These are phyloP conservation scores for Ampelomyces quisqualis DNA, from an alignment of 2,329 filamentous ascomycete genomes.

Conservation along the genomic window DNA sequence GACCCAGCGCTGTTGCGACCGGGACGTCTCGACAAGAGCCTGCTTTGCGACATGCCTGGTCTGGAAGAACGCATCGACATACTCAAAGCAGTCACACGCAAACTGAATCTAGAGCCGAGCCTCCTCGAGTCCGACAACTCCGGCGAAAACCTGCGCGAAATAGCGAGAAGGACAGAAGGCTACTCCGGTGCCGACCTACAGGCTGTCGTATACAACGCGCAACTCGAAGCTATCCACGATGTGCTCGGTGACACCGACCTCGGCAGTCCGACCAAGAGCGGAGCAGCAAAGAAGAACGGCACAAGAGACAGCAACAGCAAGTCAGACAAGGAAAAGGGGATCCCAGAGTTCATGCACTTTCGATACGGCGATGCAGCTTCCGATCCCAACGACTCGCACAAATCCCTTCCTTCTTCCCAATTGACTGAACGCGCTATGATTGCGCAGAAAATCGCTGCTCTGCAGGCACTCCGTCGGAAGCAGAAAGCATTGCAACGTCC, in stretches of 20 bases:
- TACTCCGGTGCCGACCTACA: conserved; percentile 95
- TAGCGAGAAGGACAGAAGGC: conserved; percentile 79
- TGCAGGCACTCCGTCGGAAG: conserved; percentile 70
- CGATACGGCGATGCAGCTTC: conserved; percentile 64
- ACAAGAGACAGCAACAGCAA: conserved; percentile 13
- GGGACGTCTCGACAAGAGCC: conserved; percentile 86
- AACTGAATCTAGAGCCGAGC: conserved; percentile 71
- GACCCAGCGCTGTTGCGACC: conserved; percentile 90
- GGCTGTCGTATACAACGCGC: conserved; percentile 91
- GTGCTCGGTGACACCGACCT: conserved; percentile 65
- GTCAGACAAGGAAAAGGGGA: conserved; percentile 23
- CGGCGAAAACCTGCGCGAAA: conserved; percentile 59
- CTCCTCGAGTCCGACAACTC: conserved; percentile 52
- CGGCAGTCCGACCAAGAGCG: conserved; percentile 30
- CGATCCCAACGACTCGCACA: conserved; percentile 29
- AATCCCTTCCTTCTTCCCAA: conserved; percentile 53
- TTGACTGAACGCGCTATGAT: conserved; percentile 79
- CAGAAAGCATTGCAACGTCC: conserved; percentile 52
- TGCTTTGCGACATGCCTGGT: conserved; percentile 86
- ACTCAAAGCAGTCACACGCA: conserved; percentile 76
- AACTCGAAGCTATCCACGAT: conserved; percentile 95
- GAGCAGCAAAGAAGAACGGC: conserved; percentile 35
- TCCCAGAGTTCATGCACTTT: conserved; percentile 62
- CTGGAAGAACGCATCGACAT: conserved; percentile 85
- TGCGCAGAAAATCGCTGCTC: conserved; percentile 74